Evolutionary conservation across 1,284 basidiomycete genomes (phyloP).

Genomic region (Sporisorium scitamineum): DNA sequence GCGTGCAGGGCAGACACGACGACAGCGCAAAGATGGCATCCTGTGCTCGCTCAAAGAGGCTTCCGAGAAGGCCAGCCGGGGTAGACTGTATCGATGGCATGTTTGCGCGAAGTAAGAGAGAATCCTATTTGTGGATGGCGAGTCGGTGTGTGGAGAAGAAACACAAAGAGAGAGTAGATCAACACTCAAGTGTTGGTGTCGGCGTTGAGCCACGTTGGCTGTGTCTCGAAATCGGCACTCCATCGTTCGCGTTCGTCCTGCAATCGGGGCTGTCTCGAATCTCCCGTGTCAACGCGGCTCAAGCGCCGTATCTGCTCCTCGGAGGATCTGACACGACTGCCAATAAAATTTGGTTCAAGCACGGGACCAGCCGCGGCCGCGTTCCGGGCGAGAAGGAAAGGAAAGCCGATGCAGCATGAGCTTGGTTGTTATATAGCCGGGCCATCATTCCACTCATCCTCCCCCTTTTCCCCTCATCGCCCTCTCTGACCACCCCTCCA

Average conservation of each 20-base stretch:
- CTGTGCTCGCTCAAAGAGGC: slow-evolving; percentile 51
- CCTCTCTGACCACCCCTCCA: background rate
- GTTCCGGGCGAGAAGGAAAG: slow-evolving; percentile 19
- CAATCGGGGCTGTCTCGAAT: slow-evolving; percentile 4
- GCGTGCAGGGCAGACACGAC: slow-evolving; percentile 56
- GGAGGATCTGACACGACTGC: background rate
- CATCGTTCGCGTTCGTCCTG: background rate
- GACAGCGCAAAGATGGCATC: slow-evolving; percentile 58
- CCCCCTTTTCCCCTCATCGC: background rate
- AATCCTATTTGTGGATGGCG: background rate
- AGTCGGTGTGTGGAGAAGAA: background rate
- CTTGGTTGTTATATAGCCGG: slow-evolving; percentile 20
- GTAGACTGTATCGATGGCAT: slow-evolving; percentile 45
- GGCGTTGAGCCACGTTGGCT: slow-evolving; percentile 4
- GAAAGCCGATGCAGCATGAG: background rate
- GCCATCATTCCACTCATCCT: background rate
- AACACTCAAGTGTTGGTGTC: slow-evolving; percentile 23
- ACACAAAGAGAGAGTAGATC: slow-evolving; percentile 9
- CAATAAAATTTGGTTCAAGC: background rate
- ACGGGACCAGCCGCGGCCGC: slow-evolving; percentile 37
- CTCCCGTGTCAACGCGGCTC: slow-evolving; percentile 7
- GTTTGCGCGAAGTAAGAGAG: background rate
- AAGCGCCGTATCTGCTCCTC: slow-evolving; percentile 5
- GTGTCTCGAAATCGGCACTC: background rate
- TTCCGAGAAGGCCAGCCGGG: slow-evolving; percentile 21